phyloP scores from a whole-genome alignment of 164 flowering plant species.

The Houttuynia cordata region DNA sequence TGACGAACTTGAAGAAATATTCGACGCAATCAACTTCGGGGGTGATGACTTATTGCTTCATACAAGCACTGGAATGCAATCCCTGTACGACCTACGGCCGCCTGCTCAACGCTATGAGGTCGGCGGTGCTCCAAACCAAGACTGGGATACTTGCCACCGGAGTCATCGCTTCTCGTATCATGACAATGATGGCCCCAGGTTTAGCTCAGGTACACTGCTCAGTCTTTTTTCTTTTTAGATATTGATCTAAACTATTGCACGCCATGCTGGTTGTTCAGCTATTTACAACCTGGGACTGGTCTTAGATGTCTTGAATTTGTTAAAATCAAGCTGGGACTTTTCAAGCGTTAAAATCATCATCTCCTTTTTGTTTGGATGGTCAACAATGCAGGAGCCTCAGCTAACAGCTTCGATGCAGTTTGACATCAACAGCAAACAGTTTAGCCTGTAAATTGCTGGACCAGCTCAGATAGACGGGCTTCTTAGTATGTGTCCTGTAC shows the following conservation, averaged over 20 bases:
- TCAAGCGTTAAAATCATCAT: neutral
- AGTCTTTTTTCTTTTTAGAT: neutral
- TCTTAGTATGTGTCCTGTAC: too few relatives aligned
- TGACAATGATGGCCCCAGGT: neutral
- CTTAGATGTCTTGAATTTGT: too few relatives aligned
- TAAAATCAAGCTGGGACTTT: too few relatives aligned
- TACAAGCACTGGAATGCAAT: conserved; percentile 34
- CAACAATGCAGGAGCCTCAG: neutral
- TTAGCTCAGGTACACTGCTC: neutral
- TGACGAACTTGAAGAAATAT: too few relatives aligned
- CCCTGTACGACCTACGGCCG: conserved; percentile 9
- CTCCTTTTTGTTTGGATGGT: too few relatives aligned
- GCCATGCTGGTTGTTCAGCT: too few relatives aligned
- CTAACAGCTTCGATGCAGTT: neutral
- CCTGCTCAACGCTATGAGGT: neutral
- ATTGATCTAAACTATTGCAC: neutral
- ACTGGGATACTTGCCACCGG: neutral
- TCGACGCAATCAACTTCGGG: conserved; percentile 14
- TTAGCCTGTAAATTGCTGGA: neutral
- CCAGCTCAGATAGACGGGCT: too few relatives aligned
- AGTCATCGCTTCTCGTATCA: neutral
- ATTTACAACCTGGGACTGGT: too few relatives aligned
- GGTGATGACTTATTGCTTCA: conserved; percentile 55
- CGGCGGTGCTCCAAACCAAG: neutral
- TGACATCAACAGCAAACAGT: neutral